Evolutionary conservation across 805 yeast species (phyloP).

Genomic region (Ogataea polymorpha): DNA sequence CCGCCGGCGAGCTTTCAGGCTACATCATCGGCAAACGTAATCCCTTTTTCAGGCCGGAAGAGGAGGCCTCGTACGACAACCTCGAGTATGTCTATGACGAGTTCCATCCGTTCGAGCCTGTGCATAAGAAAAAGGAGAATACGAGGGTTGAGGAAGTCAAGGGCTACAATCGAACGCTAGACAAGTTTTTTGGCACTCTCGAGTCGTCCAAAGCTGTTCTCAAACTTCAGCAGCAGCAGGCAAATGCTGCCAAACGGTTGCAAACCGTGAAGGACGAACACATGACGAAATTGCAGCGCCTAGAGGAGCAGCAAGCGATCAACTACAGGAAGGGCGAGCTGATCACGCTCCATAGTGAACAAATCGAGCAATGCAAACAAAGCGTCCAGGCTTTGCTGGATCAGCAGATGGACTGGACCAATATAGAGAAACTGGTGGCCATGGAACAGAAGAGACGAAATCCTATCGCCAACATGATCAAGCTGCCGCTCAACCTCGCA

Average conservation of each 20-base stretch:
- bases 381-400: conserved; percentile 66
- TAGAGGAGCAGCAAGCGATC: conserved; percentile 57
- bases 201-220: conserved; percentile 78
- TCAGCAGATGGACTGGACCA: conserved; percentile 92
- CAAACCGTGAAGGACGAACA: conserved; percentile 75
- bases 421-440: conserved; percentile 71
- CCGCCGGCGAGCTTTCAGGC: conserved; percentile 45
- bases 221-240: conserved; percentile 71
- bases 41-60: conserved; percentile 41
- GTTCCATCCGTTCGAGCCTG: conserved; percentile 53
- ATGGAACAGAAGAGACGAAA: conserved; percentile 69
- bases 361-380: conserved; percentile 67
- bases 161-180: conserved; percentile 82
- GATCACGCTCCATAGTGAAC: conserved; percentile 63
- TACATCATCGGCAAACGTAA: conserved; percentile 63
- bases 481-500: conserved; percentile 64
- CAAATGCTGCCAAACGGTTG: conserved; percentile 69
- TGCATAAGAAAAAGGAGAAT: conserved; percentile 27
- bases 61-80: conserved; percentile 34
- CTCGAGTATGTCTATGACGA: conserved; percentile 47
- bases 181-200: conserved; percentile 76
- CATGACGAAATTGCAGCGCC: conserved; percentile 60
- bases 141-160: conserved; percentile 41
- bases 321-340: conserved; percentile 71
- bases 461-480: conserved; percentile 57